Evolutionary conservation across 306 rosid species (phyloP), one percentile per base, ranked within the genome.

Genomic region (Trifolium fragiferum): DNA sequence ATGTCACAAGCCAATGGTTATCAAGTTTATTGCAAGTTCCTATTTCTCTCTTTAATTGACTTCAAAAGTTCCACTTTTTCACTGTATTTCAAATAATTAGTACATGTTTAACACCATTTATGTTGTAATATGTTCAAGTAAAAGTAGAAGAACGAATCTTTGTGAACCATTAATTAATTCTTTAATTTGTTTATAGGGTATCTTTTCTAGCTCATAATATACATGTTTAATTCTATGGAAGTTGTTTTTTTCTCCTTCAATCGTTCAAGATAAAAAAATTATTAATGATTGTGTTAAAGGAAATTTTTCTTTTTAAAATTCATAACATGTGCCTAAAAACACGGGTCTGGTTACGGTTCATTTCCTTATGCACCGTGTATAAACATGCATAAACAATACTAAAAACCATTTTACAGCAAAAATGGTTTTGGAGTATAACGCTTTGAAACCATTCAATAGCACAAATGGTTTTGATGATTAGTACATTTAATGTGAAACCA

Each of bases 1-100:
- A 6, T 44, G 35, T 33, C 0, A 4, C 15, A 47, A 46, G 61
- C 23, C 38, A 47, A 19, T 35, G 62, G 8, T 62, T 74, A 47
- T 20, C 16, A 62, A 74, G 65, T 73, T 60, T 60, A 11, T 44
- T 59, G 30, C 67, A 32, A 14, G 41, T 40, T 15, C 46, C 57
- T 10, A 19, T 49, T 3, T 73, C 12, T 60, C 41, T 55, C 4
- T 55, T 13, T 44, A 3, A 3, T 14, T 60, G 33, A 5, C 44
- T 23, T 47, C 38, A 62, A 32, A 46, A 14, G 51, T 14, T 63
- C 35, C 62, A 5, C 49, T 25, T 72, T 57, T 71, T 1, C 30
- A 35, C 5, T 13, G 4, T 72, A 40, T 38, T 63, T 74, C 21
- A 61, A 71, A 50, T 57, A 57, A 60, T 58, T 40, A 38, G 20